Evolutionary conservation across 129 eudicot species (phyloP).

Genomic region (Smallanthus sonchifolius): DNA sequence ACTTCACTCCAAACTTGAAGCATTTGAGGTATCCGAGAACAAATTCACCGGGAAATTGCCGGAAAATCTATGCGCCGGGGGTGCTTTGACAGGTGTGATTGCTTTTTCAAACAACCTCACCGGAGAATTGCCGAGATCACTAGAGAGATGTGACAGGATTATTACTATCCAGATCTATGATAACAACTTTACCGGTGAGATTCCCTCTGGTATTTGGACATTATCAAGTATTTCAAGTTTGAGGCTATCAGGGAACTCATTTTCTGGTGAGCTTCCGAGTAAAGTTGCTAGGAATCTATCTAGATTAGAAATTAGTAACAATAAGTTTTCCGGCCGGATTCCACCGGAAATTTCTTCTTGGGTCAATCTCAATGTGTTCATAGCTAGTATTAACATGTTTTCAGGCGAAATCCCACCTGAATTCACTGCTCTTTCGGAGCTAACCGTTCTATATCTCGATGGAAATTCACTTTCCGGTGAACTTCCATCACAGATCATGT

Average conservation of each 20-base stretch:
- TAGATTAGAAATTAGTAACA: slow-evolving; percentile 64
- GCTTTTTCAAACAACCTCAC: slow-evolving; percentile 66
- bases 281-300: slow-evolving; percentile 58
- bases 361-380: slow-evolving; percentile 57
- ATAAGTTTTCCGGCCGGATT: slow-evolving; percentile 68
- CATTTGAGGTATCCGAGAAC: slow-evolving; percentile 69
- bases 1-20: slow-evolving; percentile 65
- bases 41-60: slow-evolving; percentile 65
- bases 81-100: slow-evolving; percentile 46
- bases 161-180: slow-evolving; percentile 47
- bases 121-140: slow-evolving; percentile 73
- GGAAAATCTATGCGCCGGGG: slow-evolving; percentile 54
- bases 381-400: slow-evolving; percentile 67
- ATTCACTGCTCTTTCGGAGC: slow-evolving; percentile 52
- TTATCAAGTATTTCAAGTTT: slow-evolving; percentile 32
- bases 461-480: slow-evolving; percentile 79
- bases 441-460: slow-evolving; percentile 50
- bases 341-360: slow-evolving; percentile 56
- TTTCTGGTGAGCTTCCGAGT: slow-evolving; percentile 68
- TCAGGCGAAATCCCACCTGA: slow-evolving; percentile 71
- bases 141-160: slow-evolving; percentile 47
- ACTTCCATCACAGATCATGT: slow-evolving; percentile 53
- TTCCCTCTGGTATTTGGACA: slow-evolving; percentile 66
- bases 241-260: slow-evolving; percentile 51
- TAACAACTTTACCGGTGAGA: slow-evolving; percentile 59